A percentile compares a stretch with the other conserved stretches of the same genome.
phyloP scores from a whole-genome alignment of 768 basidiomycete genomes.

The Hemileccinum rubropunctum region DNA sequence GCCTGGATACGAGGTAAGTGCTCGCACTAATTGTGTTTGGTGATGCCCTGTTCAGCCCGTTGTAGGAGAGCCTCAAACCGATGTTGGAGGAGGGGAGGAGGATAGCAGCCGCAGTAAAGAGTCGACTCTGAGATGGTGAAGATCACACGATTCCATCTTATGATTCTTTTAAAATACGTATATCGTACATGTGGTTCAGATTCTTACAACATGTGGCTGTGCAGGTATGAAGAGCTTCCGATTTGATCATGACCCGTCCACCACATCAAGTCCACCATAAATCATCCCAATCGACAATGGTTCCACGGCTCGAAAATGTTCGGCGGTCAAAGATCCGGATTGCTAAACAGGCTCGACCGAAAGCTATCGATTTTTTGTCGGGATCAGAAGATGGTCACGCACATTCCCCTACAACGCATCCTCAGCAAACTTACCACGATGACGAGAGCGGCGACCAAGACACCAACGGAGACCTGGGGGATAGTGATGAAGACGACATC shows the following conservation, averaged over 20 bases:
- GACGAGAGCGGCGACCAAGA: slow-evolving; percentile 30
- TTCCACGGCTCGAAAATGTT: not conserved
- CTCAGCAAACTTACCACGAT: not conserved
- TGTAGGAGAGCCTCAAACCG: slow-evolving; percentile 23
- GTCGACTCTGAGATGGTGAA: slow-evolving; percentile 18
- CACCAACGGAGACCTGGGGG: slow-evolving; percentile 24
- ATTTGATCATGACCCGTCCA: slow-evolving; percentile 10
- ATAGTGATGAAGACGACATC: not conserved
- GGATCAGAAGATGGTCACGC: slow-evolving; percentile 4
- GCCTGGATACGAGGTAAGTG: slow-evolving; percentile 52
- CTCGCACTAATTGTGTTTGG: not conserved
- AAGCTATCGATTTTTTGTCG: slow-evolving; percentile 16
- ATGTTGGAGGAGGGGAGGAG: slow-evolving; percentile 24
- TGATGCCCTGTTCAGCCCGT: not conserved
- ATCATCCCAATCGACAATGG: not conserved
- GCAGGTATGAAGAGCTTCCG: too few species aligned
- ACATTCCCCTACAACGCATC: too few species aligned
- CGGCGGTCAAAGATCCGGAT: slow-evolving; percentile 5
- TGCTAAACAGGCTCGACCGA: slow-evolving; percentile 13
- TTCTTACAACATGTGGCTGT: too few species aligned
- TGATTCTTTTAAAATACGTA: too few species aligned
- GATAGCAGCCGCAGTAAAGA: slow-evolving; percentile 14
- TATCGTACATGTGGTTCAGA: too few species aligned
- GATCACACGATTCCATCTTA: too few species aligned
- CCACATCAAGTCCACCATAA: too few species aligned